Evolutionary conservation across 2,329 filamentous ascomycete genomes (phyloP), one percentile per base, ranked within the genome.

Genomic region (Fusarium nurragi): DNA sequence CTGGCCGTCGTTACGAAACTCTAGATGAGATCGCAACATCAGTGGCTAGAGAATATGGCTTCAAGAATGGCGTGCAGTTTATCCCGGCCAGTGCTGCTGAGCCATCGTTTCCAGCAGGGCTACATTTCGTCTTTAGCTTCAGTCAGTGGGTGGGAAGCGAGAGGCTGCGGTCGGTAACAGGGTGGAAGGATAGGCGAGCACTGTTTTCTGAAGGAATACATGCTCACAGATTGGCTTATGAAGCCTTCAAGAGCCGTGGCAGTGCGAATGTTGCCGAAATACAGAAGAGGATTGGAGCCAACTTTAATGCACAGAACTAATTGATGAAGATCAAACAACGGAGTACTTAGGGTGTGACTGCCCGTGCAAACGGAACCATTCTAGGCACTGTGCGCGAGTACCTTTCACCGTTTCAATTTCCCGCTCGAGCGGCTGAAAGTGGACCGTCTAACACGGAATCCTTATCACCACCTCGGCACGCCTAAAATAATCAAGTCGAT

Each of bases 141-240:
- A 76, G 74, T 18, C 79, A 82, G 63, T 81, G 79, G 79, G 76
- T 80, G 1, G 72, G 75, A 16, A 80, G 78, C n/a, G 69, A 75
- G 0, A 81, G 79, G 65, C 73, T 82, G 11, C 67, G 80, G 14
- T 58, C 44, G 14, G 25, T 79, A 34, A 80, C 77, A 7, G 78
- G 78, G 1, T 82, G 80, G 80, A 68, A 49, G 2, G 80, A 81
- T 18, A 71, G 56, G 23, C 69, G 77, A 32, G 56, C 68, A 21
- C 60, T 79, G 18, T 80, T 81, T 40, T 73, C 75, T 2, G 75
- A 80, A 49, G 73, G 73, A 1, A 18, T 79, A 11, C 65, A 72
- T 6, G 72, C 73, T 3, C 77, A 81, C 57, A 74, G 79, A 13
- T 34, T 73, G 18, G 76, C 78, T 1, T 82, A 79, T 50, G 79